These are phyloP conservation scores for Sodiomyces alkalinus DNA, from an alignment of 2,329 filamentous ascomycete genomes.

Conservation along the genomic window DNA sequence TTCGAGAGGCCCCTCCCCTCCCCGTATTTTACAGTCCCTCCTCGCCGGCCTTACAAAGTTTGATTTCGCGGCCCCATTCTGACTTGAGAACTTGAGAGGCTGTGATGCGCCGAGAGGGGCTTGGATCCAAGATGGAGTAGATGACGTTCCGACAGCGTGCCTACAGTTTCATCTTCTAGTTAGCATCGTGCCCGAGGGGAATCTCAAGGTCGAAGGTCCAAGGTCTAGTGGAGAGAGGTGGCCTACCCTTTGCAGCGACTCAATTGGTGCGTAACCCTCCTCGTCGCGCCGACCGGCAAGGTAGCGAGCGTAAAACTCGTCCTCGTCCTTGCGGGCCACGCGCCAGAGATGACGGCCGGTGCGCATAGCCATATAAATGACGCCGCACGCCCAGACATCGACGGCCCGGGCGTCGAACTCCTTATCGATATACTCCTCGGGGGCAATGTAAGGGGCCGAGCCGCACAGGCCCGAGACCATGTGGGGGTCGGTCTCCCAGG, in stretches of 20 bases:
- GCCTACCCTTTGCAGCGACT: constrained; percentile 85
- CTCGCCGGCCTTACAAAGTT: constrained; percentile 89
- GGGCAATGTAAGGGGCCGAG: constrained; percentile 92
- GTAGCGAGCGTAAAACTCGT: constrained; percentile 93
- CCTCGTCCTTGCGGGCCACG: constrained; percentile 90
- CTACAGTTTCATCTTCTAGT: too few species aligned
- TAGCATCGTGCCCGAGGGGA: too few species aligned
- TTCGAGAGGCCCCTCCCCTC: too few species aligned
- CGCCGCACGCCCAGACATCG: constrained; percentile 94
- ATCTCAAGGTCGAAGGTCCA: constrained; percentile 1
- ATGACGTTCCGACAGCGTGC: constrained; percentile 97
- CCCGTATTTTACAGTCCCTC: constrained; percentile 81
- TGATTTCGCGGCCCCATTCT: constrained; percentile 97
- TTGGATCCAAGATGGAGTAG: constrained; percentile 94
- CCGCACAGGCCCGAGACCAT: constrained; percentile 97
- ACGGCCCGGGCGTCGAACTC: constrained; percentile 97
- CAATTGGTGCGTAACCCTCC: constrained; percentile 90
- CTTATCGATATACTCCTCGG: constrained; percentile 87
- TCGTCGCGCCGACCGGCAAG: constrained; percentile 86
- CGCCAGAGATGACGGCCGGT: constrained; percentile 93
- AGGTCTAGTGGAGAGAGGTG: background rate
- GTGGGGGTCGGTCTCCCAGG: constrained; percentile 95
- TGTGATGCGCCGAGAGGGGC: constrained; percentile 80
- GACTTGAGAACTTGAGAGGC: constrained; percentile 95
- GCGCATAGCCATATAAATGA: constrained; percentile 99